Evolutionary conservation across 768 basidiomycete genomes (phyloP).

Genomic region (Mycena rosella): DNA sequence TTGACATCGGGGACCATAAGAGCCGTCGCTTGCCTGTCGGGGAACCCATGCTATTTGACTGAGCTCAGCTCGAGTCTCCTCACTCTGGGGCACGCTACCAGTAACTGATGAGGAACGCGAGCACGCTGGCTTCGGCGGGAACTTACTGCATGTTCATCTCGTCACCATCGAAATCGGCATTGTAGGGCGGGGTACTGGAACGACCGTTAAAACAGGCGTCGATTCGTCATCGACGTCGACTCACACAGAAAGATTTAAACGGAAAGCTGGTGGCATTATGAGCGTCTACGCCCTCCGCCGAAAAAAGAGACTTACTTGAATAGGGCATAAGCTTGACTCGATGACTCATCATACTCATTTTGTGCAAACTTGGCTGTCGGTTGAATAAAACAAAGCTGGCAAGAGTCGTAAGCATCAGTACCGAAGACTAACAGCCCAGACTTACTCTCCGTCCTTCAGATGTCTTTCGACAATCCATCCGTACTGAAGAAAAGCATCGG

Average conservation of each 20-base stretch:
- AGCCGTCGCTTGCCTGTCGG: slow-evolving; percentile 72
- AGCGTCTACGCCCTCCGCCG: background rate
- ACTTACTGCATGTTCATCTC: slow-evolving; percentile 99
- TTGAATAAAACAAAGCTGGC: slow-evolving; percentile 93
- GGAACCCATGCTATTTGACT: slow-evolving; percentile 99
- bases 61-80: slow-evolving; percentile 98
- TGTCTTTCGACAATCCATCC: slow-evolving; percentile 99
- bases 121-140: background rate
- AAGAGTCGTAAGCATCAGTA: slow-evolving; percentile 2
- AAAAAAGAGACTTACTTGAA: slow-evolving; percentile 78
- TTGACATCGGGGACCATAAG: background rate
- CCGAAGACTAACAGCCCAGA: slow-evolving; percentile 38
- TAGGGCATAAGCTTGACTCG: slow-evolving; percentile 97
- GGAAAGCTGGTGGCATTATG: slow-evolving; percentile 79
- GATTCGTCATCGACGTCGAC: slow-evolving; percentile 28
- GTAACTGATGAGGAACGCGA: slow-evolving; percentile 24
- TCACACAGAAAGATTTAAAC: slow-evolving; percentile 97
- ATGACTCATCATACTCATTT: slow-evolving; percentile 99
- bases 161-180: slow-evolving; percentile 99
- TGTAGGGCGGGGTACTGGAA: slow-evolving; percentile 92
- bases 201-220: slow-evolving; percentile 43
- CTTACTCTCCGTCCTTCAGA: slow-evolving; percentile 98
- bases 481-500: slow-evolving; percentile 95
- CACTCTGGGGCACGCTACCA: slow-evolving; percentile 92
- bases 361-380: slow-evolving; percentile 97